A percentile compares a stretch with the other conserved stretches of the same genome.
Conservation (phyloP, 2,329 filamentous ascomycete species). For the Ambrosiella cleistominuta region DNA sequence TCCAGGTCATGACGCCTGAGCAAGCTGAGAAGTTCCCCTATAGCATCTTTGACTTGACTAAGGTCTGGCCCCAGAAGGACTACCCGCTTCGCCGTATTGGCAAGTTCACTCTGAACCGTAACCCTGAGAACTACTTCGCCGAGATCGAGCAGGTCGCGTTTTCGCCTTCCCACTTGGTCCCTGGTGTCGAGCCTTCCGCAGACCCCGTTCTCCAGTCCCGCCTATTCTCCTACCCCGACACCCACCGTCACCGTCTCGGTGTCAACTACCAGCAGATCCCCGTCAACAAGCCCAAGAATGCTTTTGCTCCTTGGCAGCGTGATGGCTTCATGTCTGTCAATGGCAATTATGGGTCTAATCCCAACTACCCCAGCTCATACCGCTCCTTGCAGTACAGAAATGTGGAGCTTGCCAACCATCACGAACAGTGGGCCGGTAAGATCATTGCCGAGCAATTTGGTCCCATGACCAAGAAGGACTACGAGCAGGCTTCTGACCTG, state of each 20-base stretch:
- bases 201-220: slow-evolving; percentile 45
- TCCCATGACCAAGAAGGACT: slow-evolving; percentile 31
- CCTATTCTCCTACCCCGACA: slow-evolving; percentile 44
- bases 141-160: slow-evolving; percentile 55
- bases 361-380: slow-evolving; percentile 38
- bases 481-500: slow-evolving; percentile 29
- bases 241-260: slow-evolving; percentile 45
- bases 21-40: slow-evolving; percentile 42
- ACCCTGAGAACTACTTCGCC: slow-evolving; percentile 48
- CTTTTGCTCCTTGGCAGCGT: slow-evolving; percentile 53
- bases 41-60: slow-evolving; percentile 53
- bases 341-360: slow-evolving; percentile 41
- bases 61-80: slow-evolving; percentile 48
- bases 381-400: slow-evolving; percentile 27
- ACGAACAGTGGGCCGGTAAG: slow-evolving; percentile 31
- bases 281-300: slow-evolving; percentile 37
- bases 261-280: slow-evolving; percentile 48
- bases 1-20: slow-evolving; percentile 45
- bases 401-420: slow-evolving; percentile 24
- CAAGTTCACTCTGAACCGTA: slow-evolving; percentile 45
- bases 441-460: slow-evolving; percentile 28
- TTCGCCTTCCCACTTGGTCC: slow-evolving; percentile 45
- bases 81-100: slow-evolving; percentile 45
- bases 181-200: slow-evolving; percentile 42
- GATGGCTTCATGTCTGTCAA: slow-evolving; percentile 57